Conservation (phyloP, 257 asterid species). For the Paraleonurus japonicus region DNA sequence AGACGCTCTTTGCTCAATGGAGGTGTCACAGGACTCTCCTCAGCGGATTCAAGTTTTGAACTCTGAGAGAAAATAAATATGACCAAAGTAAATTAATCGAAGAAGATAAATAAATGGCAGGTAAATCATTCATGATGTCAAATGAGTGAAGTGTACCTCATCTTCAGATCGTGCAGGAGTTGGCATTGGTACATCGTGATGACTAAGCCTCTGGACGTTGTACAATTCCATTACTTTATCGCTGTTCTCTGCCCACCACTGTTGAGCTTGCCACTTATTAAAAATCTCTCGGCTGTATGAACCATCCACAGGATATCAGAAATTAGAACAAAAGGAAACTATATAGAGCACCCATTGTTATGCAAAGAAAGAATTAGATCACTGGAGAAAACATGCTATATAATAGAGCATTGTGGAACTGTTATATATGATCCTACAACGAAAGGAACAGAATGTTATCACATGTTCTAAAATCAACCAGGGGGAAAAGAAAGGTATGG, state of each 20-base stretch:
- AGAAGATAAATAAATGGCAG: neutral
- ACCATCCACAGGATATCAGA: slow-evolving; percentile 27
- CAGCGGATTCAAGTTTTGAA: slow-evolving; percentile 57
- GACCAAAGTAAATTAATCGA: neutral
- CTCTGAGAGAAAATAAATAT: slow-evolving; percentile 42
- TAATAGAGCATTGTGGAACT: slow-evolving; percentile 6
- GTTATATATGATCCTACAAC: slow-evolving; percentile 5
- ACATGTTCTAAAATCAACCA: neutral
- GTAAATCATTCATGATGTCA: neutral
- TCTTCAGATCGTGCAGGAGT: slow-evolving; percentile 70
- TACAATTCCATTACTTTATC: slow-evolving; percentile 88
- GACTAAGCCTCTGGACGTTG: slow-evolving; percentile 73
- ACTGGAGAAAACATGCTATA: neutral
- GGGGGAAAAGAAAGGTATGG: neutral
- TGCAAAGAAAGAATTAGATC: slow-evolving; percentile 1
- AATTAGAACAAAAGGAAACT: slow-evolving; percentile 11
- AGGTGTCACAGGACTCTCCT: slow-evolving; percentile 78
- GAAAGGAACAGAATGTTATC: neutral
- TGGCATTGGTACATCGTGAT: slow-evolving; percentile 56
- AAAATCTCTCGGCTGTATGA: slow-evolving; percentile 81
- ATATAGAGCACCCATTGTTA: neutral
- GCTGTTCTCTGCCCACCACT: slow-evolving; percentile 90
- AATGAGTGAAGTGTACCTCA: slow-evolving; percentile 48
- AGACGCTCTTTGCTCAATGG: slow-evolving; percentile 59
- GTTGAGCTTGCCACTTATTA: slow-evolving; percentile 89